A percentile compares a stretch with the other conserved stretches of the same genome.
phyloP scores from a whole-genome alignment of 202 grass and related monocot genomes.

The Setaria italica region DNA sequence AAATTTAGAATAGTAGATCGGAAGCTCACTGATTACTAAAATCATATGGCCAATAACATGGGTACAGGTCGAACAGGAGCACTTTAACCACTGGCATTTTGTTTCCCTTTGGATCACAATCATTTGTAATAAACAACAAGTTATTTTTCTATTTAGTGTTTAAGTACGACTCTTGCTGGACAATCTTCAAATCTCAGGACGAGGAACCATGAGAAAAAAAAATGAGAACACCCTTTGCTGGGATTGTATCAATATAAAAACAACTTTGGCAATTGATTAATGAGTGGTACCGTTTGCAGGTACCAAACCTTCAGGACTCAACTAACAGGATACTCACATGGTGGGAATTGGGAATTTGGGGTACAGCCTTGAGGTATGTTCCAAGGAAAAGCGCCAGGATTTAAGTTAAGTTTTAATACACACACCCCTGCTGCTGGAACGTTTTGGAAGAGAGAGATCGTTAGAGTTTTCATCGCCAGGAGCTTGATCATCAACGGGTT shows the following conservation, averaged over 20 bases:
- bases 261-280: not conserved
- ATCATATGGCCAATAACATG: too few relatives aligned
- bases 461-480: not conserved
- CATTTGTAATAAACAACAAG: too few relatives aligned
- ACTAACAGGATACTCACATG: not conserved
- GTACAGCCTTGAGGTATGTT: not conserved
- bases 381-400: not conserved
- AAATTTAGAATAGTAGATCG: too few relatives aligned
- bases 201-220: not conserved
- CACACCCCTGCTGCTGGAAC: not conserved
- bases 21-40: too few relatives aligned
- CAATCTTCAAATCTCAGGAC: not conserved
- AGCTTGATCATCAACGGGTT: not conserved
- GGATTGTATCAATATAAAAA: not conserved
- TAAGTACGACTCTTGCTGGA: too few relatives aligned
- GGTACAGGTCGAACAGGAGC: too few relatives aligned
- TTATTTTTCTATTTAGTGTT: too few relatives aligned
- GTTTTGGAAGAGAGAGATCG: not conserved
- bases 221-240: not conserved
- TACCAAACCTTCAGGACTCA: not conserved
- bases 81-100: too few relatives aligned
- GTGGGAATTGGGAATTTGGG: not conserved
- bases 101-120: too few relatives aligned
- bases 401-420: not conserved
- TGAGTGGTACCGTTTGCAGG: not conserved